Base-by-base conservation (phyloP, 371 early-diverging fungal species). In the Circinella umbellata region DNA sequence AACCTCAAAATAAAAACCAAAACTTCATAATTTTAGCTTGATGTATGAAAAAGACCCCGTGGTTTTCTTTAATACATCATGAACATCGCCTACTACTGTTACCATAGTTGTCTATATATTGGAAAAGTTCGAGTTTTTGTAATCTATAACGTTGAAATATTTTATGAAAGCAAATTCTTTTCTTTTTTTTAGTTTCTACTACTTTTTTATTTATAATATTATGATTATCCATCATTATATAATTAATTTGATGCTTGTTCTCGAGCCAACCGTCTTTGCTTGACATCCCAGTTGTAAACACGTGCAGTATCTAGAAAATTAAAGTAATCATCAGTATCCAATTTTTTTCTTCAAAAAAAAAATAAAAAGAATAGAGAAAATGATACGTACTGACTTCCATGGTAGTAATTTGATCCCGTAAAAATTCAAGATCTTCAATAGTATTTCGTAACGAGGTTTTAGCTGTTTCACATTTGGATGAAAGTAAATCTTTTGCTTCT, bases 251-350 rank as follows among this genome's bases (percentile, higher is more conserved):
- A 66, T 42, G 74, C 79, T 66, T 80, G 76, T 66, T 77, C 82
- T 62, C 86, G 74, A 46, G 86, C 88, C 11, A 85, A 18, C 47
- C 93, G 88, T 68, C 96, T 85, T 71, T 90, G 86, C 80, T 95
- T 96, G 63, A 98, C 98, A 76, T 98, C 98, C 93, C 95, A 96
- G 84, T 98, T 98, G 80, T 96, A 97, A 36, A 98, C 95, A 20
- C 99, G 90, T 42, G 99, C 97, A 48, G 93, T 95, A 87, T 98
- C 87, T 89, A 67, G 57, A 69, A 47, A n/a, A 18, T 11, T 15
- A 11, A 20, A 8, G 38, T 11, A 53, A 9, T 4, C 13, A 9
- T 62, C 9, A 20, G 4, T 39, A 63, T n/a, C 48, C 46, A 47
- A 4, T 4, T 39, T 9, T 42, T 11, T 42, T 42, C 3, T 42